Base-by-base conservation (phyloP, 2,329 filamentous ascomycete genomes). In the Xylariomycetidae sp. region DNA sequence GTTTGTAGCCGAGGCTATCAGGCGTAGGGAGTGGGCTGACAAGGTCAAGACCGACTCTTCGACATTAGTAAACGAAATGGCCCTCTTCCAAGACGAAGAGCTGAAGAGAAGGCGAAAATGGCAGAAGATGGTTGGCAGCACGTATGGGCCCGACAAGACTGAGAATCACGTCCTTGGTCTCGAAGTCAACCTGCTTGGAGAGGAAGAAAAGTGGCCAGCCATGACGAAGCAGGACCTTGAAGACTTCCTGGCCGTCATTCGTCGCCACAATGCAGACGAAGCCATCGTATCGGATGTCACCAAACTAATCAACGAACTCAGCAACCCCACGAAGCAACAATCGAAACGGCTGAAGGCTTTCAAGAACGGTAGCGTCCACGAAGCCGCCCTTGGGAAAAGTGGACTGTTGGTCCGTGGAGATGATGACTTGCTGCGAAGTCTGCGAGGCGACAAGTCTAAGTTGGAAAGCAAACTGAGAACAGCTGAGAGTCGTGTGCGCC, bases 301-400 rank as follows among this genome's bases (percentile, higher is more conserved):
- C 4, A 85, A 87, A 51, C 74, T 88, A 13, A 73, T 93, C 39
- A 79, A 80, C 40, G 88, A 94, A 34, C 69, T 96, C 10, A 81
- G 81, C 54, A 77, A 74, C 35, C 88, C 90, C 3, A 92, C 86
- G 0, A 87, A 83, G 48, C 86, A 92, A 56, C 89, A 94, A 54
- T 76, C 81, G 40, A 89, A 87, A 58, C 78, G 87, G 37, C 76
- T 92, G 6, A 94, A 90, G 57, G 88, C 87, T 5, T 96, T 98
- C 67, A 95, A 95, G 56, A 92, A 93, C 53, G 92, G 92, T 12
- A 96, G 92, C 53, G 75, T 96, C 23, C 88, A 95, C 50, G 92
- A 96, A 55, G 82, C 82, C n/a, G 78, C 77, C 3, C 73, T 95
- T 40, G 87, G 87, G n/a, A 79, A 83, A 50, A 93, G 85, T 44